These are phyloP conservation scores for Ganoderma lingzhi DNA, from an alignment of 1,284 basidiomycete species.

Conservation along the genomic window DNA sequence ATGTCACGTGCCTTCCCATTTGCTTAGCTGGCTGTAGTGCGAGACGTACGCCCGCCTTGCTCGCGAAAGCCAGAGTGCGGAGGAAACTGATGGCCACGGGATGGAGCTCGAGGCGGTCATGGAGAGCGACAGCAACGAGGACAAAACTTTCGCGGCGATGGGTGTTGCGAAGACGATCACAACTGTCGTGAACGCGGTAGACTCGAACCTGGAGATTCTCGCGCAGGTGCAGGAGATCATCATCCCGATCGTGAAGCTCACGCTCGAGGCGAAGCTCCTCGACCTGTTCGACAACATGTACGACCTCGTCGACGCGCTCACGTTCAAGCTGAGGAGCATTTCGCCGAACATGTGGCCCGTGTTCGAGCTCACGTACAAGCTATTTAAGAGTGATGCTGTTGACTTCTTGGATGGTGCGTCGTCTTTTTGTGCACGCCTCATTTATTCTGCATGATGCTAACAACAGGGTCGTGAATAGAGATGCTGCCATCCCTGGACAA, in stretches of 20 bases:
- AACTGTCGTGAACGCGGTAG: slow-evolving; percentile 78
- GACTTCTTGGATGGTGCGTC: slow-evolving; percentile 84
- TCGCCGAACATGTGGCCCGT: slow-evolving; percentile 88
- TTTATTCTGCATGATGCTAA: neutral
- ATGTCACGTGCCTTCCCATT: neutral
- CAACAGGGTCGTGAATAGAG: slow-evolving; percentile 55
- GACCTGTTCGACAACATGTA: slow-evolving; percentile 92
- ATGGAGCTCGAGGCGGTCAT: slow-evolving; percentile 61
- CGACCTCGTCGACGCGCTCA: slow-evolving; percentile 86
- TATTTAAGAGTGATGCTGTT: slow-evolving; percentile 87
- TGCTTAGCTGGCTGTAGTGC: slow-evolving; percentile 53
- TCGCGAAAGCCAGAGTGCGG: slow-evolving; percentile 66
- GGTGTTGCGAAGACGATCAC: slow-evolving; percentile 84
- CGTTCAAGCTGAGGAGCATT: slow-evolving; percentile 84
- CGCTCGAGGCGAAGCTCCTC: slow-evolving; percentile 77
- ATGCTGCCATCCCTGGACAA: slow-evolving; percentile 93
- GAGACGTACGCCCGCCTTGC: slow-evolving; percentile 85
- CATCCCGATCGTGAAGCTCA: slow-evolving; percentile 81
- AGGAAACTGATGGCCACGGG: slow-evolving; percentile 55
- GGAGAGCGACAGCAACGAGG: slow-evolving; percentile 67
- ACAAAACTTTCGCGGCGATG: slow-evolving; percentile 88
- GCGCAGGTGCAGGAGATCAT: slow-evolving; percentile 85
- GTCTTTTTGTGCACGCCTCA: neutral
- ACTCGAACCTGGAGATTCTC: slow-evolving; percentile 79
- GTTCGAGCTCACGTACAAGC: slow-evolving; percentile 83